Evolutionary conservation across 257 asterid genomes (phyloP).

Genomic region (Buddleja alternifolia): DNA sequence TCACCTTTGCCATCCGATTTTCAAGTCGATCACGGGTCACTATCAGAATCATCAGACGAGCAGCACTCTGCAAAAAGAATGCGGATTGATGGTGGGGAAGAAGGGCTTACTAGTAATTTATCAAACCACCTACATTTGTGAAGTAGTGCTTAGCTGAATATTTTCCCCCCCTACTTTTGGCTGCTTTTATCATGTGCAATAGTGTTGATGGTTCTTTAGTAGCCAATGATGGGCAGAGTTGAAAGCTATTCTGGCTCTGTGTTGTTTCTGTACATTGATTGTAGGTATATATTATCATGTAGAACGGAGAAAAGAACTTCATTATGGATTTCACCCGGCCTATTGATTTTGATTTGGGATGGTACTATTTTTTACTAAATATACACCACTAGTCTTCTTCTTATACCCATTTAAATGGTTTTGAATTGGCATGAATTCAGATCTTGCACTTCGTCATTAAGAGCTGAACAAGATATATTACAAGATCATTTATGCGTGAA

Average conservation of each 20-base stretch:
- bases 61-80: conserved; percentile 60
- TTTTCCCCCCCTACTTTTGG: not conserved
- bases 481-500: too few species aligned
- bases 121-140: conserved; percentile 52
- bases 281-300: conserved; percentile 4
- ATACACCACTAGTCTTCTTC: too few species aligned
- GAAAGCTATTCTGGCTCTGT: not conserved
- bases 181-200: not conserved
- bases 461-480: too few species aligned
- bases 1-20: not conserved
- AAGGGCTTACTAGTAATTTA: conserved; percentile 35
- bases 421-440: too few species aligned
- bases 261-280: conserved; percentile 14
- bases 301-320: conserved; percentile 1
- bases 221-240: not conserved
- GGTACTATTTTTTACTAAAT: too few species aligned
- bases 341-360: too few species aligned
- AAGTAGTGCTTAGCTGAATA: conserved; percentile 15
- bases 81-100: conserved; percentile 46
- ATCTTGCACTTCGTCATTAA: too few species aligned
- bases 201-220: not conserved
- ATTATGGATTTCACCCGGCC: not conserved
- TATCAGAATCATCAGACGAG: conserved; percentile 35
- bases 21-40: conserved; percentile 24
- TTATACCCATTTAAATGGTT: too few species aligned